Conservation (phyloP, 2,329 filamentous ascomycete species). For the Microdochium nivale region DNA sequence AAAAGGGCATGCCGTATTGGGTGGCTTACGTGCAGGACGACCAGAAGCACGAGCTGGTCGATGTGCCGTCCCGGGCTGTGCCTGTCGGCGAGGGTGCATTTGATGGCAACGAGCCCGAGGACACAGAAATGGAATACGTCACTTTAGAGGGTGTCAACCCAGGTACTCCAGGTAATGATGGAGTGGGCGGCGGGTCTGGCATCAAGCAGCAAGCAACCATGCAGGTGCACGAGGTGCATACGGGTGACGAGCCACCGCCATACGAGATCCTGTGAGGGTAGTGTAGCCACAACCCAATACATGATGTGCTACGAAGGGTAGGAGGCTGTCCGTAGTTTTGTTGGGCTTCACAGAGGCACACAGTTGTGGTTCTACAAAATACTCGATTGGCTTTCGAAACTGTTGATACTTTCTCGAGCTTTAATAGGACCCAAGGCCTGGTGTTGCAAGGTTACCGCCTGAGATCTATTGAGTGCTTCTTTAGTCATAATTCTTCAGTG, state of each 20-base stretch:
- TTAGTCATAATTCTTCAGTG: too few relatives aligned
- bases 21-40: conserved; percentile 73
- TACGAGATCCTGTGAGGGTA: neutral
- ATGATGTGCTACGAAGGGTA: too few relatives aligned
- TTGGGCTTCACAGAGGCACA: too few relatives aligned
- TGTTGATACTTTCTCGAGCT: too few relatives aligned
- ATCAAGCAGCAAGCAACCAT: neutral
- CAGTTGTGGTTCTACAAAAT: too few relatives aligned
- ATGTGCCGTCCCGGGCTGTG: conserved; percentile 30
- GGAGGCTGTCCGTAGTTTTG: too few relatives aligned
- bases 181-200: neutral
- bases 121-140: neutral
- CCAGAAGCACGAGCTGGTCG: conserved; percentile 45
- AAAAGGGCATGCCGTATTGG: conserved; percentile 70
- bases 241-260: neutral
- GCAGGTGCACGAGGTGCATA: neutral
- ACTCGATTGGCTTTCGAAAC: too few relatives aligned
- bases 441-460: too few relatives aligned
- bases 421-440: too few relatives aligned
- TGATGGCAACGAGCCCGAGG: neutral
- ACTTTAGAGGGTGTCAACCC: neutral
- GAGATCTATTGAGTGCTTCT: too few relatives aligned
- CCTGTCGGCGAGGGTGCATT: neutral
- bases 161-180: neutral
- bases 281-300: too few relatives aligned